Base-by-base conservation (phyloP, 1,284 basidiomycete genomes). In the Austroboletus rostrupii region DNA sequence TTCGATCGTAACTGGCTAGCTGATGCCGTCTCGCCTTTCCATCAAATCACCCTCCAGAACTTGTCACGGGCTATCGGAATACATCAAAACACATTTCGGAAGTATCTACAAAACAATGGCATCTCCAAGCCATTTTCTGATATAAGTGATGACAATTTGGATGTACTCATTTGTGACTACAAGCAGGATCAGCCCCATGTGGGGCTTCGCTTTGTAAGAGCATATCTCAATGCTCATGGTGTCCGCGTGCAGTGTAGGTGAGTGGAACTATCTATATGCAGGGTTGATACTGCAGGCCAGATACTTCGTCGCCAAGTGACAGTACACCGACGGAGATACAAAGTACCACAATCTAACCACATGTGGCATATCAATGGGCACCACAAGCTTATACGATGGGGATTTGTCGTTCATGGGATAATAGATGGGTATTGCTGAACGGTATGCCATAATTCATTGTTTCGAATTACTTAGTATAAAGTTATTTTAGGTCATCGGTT, bases 351-450 rank as follows among this genome's bases (percentile, higher is more conserved):
- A 1, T 50, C 53, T 0, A 58, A 57, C 20, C 32, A 45, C 1
- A 0, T 57, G 0, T 79, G 77, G 76, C 77, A 79, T 56, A 50
- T 70, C 31, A 73, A 78, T 58, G 74, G 77, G 0, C 75, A 78
- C 49, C 77, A 79, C 51, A 77, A 77, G 49, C 57, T 78, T 0
- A 78, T 80, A 12, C 39, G 44, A 0, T 80, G 74, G 75, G 75
- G 76, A 0, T 64, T 79, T 52, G 74, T 80, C 0, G 70, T 80
- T 21, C 77, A 80, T 61, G 75, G 76, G 0, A 50, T 72, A 19
- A 65, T 73, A 31, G 75, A 57, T 21, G 52, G 50, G 1, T 40
- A 45, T 43, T 58, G 57, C 44, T 12, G 31, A 17, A 58, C 42
- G 2, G 49, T 57, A 13, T 36, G n/a, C 9, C 10, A n/a, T 3